phyloP scores from a whole-genome alignment of 2,329 filamentous ascomycete species.

The Pseudophaeomoniella oleicola region DNA sequence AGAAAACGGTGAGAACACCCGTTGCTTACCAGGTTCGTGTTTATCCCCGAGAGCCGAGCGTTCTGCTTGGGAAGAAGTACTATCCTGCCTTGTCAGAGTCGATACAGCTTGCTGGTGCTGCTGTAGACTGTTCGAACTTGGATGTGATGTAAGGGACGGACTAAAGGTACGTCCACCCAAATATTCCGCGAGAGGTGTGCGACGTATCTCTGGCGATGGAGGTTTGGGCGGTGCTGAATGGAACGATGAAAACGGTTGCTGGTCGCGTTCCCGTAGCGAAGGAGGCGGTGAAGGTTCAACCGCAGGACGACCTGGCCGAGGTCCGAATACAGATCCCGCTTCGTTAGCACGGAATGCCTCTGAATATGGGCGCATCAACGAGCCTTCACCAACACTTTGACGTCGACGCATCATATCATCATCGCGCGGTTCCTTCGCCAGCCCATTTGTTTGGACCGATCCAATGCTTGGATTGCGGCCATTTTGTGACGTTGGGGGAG shows the following conservation, averaged over 20 bases:
- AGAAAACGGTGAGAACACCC: conserved; percentile 20
- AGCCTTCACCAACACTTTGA: neutral
- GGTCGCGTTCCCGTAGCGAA: neutral
- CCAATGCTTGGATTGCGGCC: neutral
- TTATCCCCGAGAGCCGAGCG: conserved; percentile 11
- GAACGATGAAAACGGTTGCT: neutral
- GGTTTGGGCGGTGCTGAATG: conserved; percentile 4
- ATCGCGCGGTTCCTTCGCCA: neutral
- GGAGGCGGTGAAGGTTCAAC: neutral
- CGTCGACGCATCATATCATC: neutral
- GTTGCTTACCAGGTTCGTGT: conserved; percentile 14
- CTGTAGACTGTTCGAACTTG: neutral
- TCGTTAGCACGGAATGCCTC: neutral
- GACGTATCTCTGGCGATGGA: conserved; percentile 10
- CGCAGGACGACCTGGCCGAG: neutral
- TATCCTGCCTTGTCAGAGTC: conserved; percentile 12
- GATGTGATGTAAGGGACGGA: neutral
- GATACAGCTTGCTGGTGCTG: neutral
- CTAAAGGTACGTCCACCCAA: neutral
- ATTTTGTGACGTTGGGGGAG: neutral
- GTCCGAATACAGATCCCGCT: neutral
- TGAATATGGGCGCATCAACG: neutral
- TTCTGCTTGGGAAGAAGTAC: conserved; percentile 12
- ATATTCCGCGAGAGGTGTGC: conserved; percentile 3
- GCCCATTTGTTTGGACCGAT: neutral